Percentiles rank a stretch among this genome's conserved stretches.
Conservation (phyloP, 129 eudicot genomes). For the Pulicaria dysenterica region DNA sequence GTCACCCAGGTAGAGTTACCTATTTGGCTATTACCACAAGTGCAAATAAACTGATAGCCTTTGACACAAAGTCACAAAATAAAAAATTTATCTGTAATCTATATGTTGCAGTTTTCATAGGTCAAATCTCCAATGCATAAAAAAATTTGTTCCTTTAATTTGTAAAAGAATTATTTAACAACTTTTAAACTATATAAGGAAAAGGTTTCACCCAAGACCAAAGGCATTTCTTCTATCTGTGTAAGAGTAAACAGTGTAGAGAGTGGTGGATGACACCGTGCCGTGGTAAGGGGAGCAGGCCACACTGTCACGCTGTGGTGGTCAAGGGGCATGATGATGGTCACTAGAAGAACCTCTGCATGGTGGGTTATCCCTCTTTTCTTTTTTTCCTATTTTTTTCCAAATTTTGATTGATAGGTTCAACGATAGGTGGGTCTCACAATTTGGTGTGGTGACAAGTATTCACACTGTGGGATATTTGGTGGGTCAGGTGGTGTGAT, state of each 20-base stretch:
- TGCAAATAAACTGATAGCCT: neutral
- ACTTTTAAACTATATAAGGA: neutral
- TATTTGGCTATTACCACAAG: neutral
- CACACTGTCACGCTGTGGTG: no score
- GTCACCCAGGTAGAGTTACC: neutral
- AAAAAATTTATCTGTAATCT: neutral
- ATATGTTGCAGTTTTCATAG: neutral
- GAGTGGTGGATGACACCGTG: no score
- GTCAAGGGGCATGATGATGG: no score
- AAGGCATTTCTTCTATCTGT: neutral
- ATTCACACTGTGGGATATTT: no score
- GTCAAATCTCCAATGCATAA: conserved; percentile 16
- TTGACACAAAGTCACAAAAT: neutral
- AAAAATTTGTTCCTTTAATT: neutral
- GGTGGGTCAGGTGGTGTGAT: no score
- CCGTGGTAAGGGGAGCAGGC: no score
- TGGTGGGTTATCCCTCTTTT: no score
- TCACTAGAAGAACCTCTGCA: no score
- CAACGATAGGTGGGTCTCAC: no score
- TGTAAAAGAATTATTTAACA: neutral
- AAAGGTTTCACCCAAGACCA: neutral
- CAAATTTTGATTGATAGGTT: no score
- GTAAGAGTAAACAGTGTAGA: neutral
- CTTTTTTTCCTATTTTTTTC: no score
- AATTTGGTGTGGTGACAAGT: no score